Conservation (phyloP, 768 basidiomycete species). For the Kwoniella bestiolae region DNA sequence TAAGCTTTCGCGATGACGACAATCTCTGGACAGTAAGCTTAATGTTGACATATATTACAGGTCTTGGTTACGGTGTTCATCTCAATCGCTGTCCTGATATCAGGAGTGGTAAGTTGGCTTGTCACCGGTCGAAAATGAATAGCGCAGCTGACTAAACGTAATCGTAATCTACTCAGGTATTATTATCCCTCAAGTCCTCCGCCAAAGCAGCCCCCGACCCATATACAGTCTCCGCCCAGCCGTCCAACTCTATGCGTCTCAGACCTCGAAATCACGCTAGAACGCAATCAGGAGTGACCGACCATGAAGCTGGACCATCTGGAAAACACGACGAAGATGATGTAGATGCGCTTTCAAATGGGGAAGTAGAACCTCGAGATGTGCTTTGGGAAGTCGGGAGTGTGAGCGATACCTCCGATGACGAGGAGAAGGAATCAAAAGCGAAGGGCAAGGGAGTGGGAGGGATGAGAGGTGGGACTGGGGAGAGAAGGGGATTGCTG, state of each 20-base stretch:
- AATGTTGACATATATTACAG: slow-evolving; percentile 23
- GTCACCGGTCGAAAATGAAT: not conserved
- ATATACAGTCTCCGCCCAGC: slow-evolving; percentile 39
- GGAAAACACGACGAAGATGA: slow-evolving; percentile 20
- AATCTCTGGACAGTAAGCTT: not conserved
- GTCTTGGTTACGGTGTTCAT: slow-evolving; percentile 79
- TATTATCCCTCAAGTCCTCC: slow-evolving; percentile 77
- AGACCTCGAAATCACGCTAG: slow-evolving; percentile 25
- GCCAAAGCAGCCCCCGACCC: slow-evolving; percentile 47
- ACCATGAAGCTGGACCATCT: slow-evolving; percentile 14
- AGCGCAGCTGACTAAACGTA: not conserved
- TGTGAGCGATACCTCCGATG: slow-evolving; percentile 23
- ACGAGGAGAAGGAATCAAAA: slow-evolving; percentile 6
- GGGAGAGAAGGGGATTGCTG: slow-evolving; percentile 30
- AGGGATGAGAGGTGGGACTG: slow-evolving; percentile 11
- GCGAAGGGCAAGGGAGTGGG: slow-evolving; percentile 23
- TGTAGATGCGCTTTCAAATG: slow-evolving; percentile 16
- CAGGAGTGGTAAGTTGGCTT: slow-evolving; percentile 67
- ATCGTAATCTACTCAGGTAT: slow-evolving; percentile 59
- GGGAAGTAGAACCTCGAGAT: slow-evolving; percentile 12
- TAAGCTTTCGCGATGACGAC: slow-evolving; percentile 38
- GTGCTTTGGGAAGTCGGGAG: slow-evolving; percentile 43
- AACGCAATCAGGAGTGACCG: slow-evolving; percentile 16
- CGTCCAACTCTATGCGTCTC: slow-evolving; percentile 32
- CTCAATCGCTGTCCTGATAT: slow-evolving; percentile 83